Conservation (phyloP, 2,329 filamentous ascomycete species). For the Westerdykella ornata region DNA sequence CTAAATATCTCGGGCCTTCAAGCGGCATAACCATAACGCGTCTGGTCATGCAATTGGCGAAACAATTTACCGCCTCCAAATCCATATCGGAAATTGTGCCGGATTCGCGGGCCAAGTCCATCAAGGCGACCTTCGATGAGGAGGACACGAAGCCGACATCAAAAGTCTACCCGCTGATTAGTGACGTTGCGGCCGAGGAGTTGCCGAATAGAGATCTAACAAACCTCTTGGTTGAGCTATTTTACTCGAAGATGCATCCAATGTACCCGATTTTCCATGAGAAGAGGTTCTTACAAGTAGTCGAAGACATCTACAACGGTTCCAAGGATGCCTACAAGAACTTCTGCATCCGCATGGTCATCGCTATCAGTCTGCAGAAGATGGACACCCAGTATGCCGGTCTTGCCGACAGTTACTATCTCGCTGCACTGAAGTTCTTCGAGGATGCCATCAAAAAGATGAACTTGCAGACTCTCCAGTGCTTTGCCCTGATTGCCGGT, state of each 20-base stretch:
- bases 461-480: constrained; percentile 84
- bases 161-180: constrained; percentile 87
- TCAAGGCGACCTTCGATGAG: constrained; percentile 61
- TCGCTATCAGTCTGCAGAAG: constrained; percentile 92
- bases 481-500: constrained; percentile 76
- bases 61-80: constrained; percentile 83
- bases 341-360: constrained; percentile 82
- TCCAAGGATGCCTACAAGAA: constrained; percentile 74
- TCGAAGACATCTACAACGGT: constrained; percentile 74
- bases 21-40: constrained; percentile 94
- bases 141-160: constrained; percentile 60
- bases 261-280: constrained; percentile 86
- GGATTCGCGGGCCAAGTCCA: constrained; percentile 59
- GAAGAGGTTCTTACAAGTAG: constrained; percentile 64
- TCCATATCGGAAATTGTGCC: constrained; percentile 90
- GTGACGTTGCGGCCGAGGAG: constrained; percentile 68
- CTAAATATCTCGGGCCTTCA: constrained; percentile 84
- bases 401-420: constrained; percentile 88
- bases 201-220: constrained; percentile 69
- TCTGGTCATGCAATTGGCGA: constrained; percentile 92
- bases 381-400: constrained; percentile 85
- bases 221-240: constrained; percentile 75
- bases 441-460: constrained; percentile 80
- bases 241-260: constrained; percentile 81
- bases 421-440: constrained; percentile 78